Evolutionary conservation across 805 yeast genomes (phyloP), one percentile per base, ranked within the genome.

Genomic region (Myxozyma nipponensis): DNA sequence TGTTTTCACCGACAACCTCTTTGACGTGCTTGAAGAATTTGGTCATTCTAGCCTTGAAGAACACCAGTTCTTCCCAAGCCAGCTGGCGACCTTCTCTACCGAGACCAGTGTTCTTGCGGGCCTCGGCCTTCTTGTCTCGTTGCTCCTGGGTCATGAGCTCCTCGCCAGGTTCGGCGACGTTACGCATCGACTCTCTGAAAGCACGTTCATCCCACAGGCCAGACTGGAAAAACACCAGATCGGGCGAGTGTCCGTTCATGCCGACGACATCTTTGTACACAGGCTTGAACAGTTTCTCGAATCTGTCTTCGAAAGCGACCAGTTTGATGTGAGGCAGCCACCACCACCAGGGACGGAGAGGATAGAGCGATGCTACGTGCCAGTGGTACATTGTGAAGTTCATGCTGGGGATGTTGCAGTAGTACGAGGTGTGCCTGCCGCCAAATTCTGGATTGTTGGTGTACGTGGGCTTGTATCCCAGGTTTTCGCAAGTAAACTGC

Each of bases 121-220:
- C 30, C 1, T 23, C 41, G 10, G 23, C 23, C 6, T 19, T 42
- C 21, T 30, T 35, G 13, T 44, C 38, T 3, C 22, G 44, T 24
- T 49, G 34, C 19, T 43, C 46, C 3, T 21, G 22, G 24, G 44
- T 28, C 6, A 47, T 30, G 10, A 30, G 30, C 34, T 51, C 49
- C 19, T 47, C 56, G 24, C 47, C 53, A 6, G 45, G 48, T 19
- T 5, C n/a, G 9, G 21, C 23, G n/a, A 17, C 13, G 26, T 52
- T 30, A 6, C 53, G 50, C 9, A 44, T n/a, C 21, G 36, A 21
- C 21, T 50, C 56, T 9, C 55, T 26, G 39, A 53, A 47, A 23
- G 55, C 55, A 17, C 56, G 49, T 47, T 49, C 52, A 49, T 53
- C 57, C 57, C 57, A 53, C 15, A 53, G 44, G 6, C 57, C 57